Base-by-base conservation (phyloP, 208 protist species). In the Angomonas ambiguus region DNA sequence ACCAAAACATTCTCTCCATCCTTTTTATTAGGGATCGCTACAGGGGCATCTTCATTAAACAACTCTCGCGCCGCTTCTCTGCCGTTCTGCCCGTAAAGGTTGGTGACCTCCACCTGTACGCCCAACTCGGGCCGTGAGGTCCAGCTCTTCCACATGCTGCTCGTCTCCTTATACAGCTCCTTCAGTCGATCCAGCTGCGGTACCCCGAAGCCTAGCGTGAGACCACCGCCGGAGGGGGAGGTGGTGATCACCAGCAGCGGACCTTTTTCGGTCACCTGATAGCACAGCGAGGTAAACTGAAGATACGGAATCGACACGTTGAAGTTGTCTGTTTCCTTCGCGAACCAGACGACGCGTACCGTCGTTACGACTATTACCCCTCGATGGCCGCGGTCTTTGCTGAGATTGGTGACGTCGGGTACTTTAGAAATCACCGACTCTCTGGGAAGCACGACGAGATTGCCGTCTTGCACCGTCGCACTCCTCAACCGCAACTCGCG, bases 301-400 rank as follows among this genome's bases (percentile, higher is more conserved):
- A 98, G 51, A 63, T 98, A 98, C 20, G 97, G 97, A 49, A 99
- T 95, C 27, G 85, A 96, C 24, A 98, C 92, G 78, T 99, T 99
- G 65, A 98, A 97, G 76, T 91, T 87, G 45, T 93, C 85, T 1
- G 79, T 66, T 5, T 78, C 57, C 33, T 85, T 79, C 0, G 92
- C 88, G 63, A 92, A 93, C 97, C 97, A 99, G 6, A 98, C 97
- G 2, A 98, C 41, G 27, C 97, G 93, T 10, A 99, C 71, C 72
- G 98, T 98, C 8, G 96, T 98, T 10, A 97, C 77, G 68, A 96
- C 82, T 30, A 99, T 89, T 1, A 84, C 94, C 20, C 97, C 97
- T 20, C 97, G 55, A 51, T 91, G 80, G 8, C 92, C 95, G 49
- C 97, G 77, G 11, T 97, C 92, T 49, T 83, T 83, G 57, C 88